Evolutionary conservation across 2,329 filamentous ascomycete genomes (phyloP), one percentile per base, ranked within the genome.

Genomic region (Epicoccum sorghinum): DNA sequence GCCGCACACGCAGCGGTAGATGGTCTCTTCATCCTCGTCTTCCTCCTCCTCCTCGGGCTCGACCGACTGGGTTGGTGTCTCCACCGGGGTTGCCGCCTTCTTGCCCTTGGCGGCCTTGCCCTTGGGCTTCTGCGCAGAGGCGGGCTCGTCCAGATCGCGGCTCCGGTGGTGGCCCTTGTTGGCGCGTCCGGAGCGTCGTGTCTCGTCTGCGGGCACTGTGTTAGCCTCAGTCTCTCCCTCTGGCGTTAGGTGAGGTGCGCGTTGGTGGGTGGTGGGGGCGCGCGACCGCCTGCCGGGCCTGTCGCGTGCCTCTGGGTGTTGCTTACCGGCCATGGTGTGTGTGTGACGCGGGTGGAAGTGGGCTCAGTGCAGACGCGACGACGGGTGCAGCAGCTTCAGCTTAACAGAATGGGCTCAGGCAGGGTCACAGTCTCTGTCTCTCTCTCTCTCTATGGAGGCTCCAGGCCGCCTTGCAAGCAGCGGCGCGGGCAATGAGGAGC

Each of bases 151-250:
- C 62, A 73, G 61, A 70, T 96, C 92, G 65, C 91, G 88, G 62
- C 89, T 89, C 77, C 96, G 96, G 77, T 98, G 92, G 69, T 97
- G 93, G 72, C 95, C 95, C 74, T 99, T 99, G 61, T 95, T 99
- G 68, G 93, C 92, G 69, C 95, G 89, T 62, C 95, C 93, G 38
- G 95, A 99, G 72, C 95, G 90, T 75, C 95, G 89, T 55, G 92
- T 90, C 83, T 97, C 93, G 62, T 89, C 86, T 89, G 75, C 62
- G 62, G 55, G 36, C 42, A 30, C 22, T 37, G 13, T 37, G 59
- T 76, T 58, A 76, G 73, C 61, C 56, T 64, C 56, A 25, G 52
- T 49, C 44, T 32, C 38, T 39, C 51, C 47, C 44, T 32, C 38
- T 39, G 30, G 52, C 14, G 41, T 42, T 14, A 52, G 47, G 44